Evolutionary conservation across 2,329 filamentous ascomycete species (phyloP), one percentile per base, ranked within the genome.

Genomic region (Talaromyces sp.): DNA sequence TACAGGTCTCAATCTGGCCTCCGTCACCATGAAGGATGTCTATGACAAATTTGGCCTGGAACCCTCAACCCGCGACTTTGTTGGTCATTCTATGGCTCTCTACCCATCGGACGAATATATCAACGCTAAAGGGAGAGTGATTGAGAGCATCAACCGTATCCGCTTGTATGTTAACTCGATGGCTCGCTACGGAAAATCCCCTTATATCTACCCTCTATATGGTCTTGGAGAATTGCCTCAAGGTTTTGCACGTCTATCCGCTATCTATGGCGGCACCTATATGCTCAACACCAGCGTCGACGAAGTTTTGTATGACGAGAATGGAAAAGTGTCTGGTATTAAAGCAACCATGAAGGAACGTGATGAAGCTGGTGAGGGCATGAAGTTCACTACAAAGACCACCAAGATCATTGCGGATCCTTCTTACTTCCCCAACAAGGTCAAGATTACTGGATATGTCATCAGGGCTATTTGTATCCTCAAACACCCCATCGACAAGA

Each of bases 171-270:
- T 94, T 72, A 97, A 97, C 86, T 97, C 93, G 35, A 96, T 99
- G 81, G 92, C 93, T 61, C 89, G 94, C 69, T 98, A 98, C 81
- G 95, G 95, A 81, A 98, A 97, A 82, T 98, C 93, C 13, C 96
- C 95, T 54, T 99, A 98, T 84, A 98, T 99, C 83, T 99, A 99
- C 85, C 96, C 95, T 58, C 89, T 98, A 37, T 99, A 99, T 82
- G 95, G 95, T 68, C 88, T 99, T 59, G 95, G 91, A 77, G 95
- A 99, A 83, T 90, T 99, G 64, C 96, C 95, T 41, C 95, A 99
- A 82, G 94, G 94, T 66, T 99, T 99, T 74, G 95, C 95, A 69
- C 93, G 95, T 79, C 87, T 99, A 63, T 97, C 93, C 47, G 95
- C 95, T 78, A 98, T 99, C 81, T 98, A 99, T 77, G 95, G 95